These are phyloP conservation scores for Iris macrosiphon DNA, from an alignment of 106 monocot genomes.

Conservation along the genomic window DNA sequence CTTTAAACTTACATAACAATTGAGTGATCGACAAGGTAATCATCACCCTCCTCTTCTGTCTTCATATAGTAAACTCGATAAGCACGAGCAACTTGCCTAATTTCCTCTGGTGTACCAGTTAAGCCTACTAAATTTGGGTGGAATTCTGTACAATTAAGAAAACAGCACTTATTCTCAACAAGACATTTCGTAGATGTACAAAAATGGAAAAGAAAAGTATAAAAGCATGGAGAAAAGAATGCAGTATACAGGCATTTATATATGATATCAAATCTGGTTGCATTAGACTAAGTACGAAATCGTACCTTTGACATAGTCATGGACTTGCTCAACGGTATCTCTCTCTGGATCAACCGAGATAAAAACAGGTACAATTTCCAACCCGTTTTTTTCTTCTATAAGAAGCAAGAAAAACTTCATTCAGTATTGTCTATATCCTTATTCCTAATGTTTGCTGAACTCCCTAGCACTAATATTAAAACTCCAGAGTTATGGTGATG, in stretches of 20 bases:
- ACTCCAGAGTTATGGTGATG: background rate
- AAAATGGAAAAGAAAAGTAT: background rate
- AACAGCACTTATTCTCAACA: background rate
- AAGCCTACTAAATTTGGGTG: slow-evolving; percentile 81
- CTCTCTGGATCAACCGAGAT: slow-evolving; percentile 97
- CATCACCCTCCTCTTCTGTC: slow-evolving; percentile 88
- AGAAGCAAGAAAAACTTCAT: slow-evolving; percentile 6
- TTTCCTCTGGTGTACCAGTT: slow-evolving; percentile 67
- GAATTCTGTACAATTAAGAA: slow-evolving; percentile 59
- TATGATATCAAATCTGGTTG: too few species aligned
- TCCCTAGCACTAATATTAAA: too few species aligned
- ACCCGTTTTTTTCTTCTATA: slow-evolving; percentile 49
- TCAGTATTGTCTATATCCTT: background rate
- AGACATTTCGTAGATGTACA: background rate
- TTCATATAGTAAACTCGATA: slow-evolving; percentile 98
- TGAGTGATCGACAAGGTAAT: slow-evolving; percentile 98
- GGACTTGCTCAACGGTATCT: slow-evolving; percentile 91
- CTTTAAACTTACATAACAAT: slow-evolving; percentile 93
- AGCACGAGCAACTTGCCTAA: slow-evolving; percentile 74
- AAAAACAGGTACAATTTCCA: slow-evolving; percentile 87
- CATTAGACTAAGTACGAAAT: background rate
- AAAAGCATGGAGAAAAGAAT: background rate
- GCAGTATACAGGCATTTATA: background rate
- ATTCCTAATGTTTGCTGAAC: background rate
- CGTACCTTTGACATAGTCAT: slow-evolving; percentile 86